Evolutionary conservation across 1,284 basidiomycete genomes (phyloP), one percentile per base, ranked within the genome.

Genomic region (Schizophyllum amplum): DNA sequence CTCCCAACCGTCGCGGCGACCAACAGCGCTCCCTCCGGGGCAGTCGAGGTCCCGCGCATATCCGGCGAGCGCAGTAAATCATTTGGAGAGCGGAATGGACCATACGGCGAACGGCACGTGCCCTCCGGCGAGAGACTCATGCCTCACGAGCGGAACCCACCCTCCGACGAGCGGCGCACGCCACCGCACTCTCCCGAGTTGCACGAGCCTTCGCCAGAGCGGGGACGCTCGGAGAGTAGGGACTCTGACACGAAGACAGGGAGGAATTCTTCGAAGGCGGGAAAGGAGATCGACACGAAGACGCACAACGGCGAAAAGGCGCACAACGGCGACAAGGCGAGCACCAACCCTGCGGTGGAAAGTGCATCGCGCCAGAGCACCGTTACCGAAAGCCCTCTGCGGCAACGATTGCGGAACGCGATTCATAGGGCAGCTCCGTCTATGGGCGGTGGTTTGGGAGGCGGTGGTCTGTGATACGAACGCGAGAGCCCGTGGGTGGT

Each of bases 361-460:
- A 20, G 13, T 55, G 4, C 53, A 49, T 2, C 56, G 55, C 20
- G 55, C 57, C 27, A 24, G 26, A 52, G 17, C 33, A 17, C 33
- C 33, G 33, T 17, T 9, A 42, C 33, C 33, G 33, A 42, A 9
- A 63, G 59, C 48, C 65, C 62, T 9, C 61, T 66, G 24, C 58
- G 57, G 22, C 65, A 64, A 55, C 57, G 65, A 51, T 57, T 66
- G 24, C 61, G 62, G 52, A 60, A 49, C 26, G 61, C 55, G 17
- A 59, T 62, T 47, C 59, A 62, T 26, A 60, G 57, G 23, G 55
- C 59, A 2, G 54, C 61, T 9, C 48, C 48, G 33, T 42, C 33
- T 9, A 42, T 42, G 33, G 33, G 33, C 57, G 24, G 25, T 11
- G 33, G 17, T 49, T 47, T 22, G 52, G 33, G 33, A 3, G 33